These are phyloP conservation scores for Exserohilum turcica DNA, from an alignment of 2,329 filamentous ascomycete species.

Conservation along the genomic window DNA sequence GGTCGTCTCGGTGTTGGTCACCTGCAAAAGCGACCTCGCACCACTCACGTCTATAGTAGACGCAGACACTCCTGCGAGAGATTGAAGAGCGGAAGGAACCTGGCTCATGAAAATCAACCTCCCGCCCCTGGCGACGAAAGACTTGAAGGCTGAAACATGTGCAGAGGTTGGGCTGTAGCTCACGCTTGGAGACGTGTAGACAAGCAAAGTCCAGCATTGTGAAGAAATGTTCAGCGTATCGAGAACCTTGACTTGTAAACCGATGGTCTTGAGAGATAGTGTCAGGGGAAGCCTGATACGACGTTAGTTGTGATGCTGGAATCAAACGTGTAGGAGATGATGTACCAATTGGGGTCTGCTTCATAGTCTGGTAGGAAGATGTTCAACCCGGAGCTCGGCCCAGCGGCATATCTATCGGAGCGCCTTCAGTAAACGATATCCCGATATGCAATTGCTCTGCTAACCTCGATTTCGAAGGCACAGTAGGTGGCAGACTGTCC, in stretches of 20 bases:
- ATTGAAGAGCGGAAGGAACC: conserved; percentile 8
- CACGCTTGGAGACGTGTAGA: conserved; percentile 11
- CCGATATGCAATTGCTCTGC: neutral
- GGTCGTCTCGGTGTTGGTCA: conserved; percentile 7
- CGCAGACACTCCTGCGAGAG: conserved; percentile 9
- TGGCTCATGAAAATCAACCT: conserved; percentile 12
- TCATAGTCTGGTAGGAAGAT: conserved; percentile 7
- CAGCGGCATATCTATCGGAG: conserved; percentile 2
- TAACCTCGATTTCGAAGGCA: conserved; percentile 12
- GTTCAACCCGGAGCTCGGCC: conserved; percentile 7
- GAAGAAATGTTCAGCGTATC: conserved; percentile 7
- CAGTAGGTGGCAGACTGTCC: conserved; percentile 2
- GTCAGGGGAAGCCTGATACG: conserved; percentile 5
- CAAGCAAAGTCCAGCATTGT: conserved; percentile 7
- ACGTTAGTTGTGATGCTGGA: neutral
- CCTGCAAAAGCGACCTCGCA: conserved; percentile 5
- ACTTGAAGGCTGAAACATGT: conserved; percentile 5
- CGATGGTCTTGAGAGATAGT: conserved; percentile 9
- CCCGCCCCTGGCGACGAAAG: conserved; percentile 10
- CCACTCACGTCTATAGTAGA: conserved; percentile 7
- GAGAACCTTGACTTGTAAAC: conserved; percentile 10
- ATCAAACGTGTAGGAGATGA: neutral
- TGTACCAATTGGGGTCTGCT: conserved; percentile 12
- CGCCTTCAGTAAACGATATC: neutral
- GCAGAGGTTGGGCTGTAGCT: conserved; percentile 8